Evolutionary conservation across 176 grass and related monocot species (phyloP), one percentile per base, ranked within the genome.

Genomic region (Zoysia pacifica): DNA sequence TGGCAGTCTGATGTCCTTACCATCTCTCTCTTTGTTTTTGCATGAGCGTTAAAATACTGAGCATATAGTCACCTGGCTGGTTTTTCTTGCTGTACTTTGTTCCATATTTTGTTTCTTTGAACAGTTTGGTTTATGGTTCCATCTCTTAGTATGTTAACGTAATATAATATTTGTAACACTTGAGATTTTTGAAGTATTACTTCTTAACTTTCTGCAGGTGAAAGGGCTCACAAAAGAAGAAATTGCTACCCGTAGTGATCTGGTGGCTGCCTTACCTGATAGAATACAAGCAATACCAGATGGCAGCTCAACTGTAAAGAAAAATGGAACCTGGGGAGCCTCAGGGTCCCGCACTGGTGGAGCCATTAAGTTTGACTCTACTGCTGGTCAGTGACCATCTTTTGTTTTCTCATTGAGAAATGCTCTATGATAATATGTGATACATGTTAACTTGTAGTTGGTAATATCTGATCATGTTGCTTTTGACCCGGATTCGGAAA

Each of bases 221-320:
- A 99, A 96, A 93, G 97, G 93, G 18, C 88, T 99, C 44, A 91
- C 93, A n/a, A 99, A 90, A 82, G 97, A 96, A 77, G 97, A 99
- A 75, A 73, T 96, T 52, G 79, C 86, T 0, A 85, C 82, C 69
- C 84, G 90, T 78, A 91, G 87, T 64, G 97, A 96, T 83, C 85
- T 99, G 58, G 93, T 96, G 62, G 64, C 82, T 0, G 97, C 90
- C 39, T 71, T 99, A 80, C 97, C 93, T 84, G 84, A 93, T 41
- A 93, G 97, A 83, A 99, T 99, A 75, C 88, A 93, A 73, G 83
- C 90, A 35, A 99, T 96, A 83, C 97, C 93, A 63, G 97, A 99
- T 89, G 97, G 97, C 10, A 91, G 84, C 67, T 79, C 88, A 38
- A 79, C 54, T 9, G 90, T 79, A 70, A 99, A 96, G 88, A 88